Evolutionary conservation across 2,329 filamentous ascomycete species (phyloP), one percentile per base, ranked within the genome.

Genomic region (Fusarium armeniacum): DNA sequence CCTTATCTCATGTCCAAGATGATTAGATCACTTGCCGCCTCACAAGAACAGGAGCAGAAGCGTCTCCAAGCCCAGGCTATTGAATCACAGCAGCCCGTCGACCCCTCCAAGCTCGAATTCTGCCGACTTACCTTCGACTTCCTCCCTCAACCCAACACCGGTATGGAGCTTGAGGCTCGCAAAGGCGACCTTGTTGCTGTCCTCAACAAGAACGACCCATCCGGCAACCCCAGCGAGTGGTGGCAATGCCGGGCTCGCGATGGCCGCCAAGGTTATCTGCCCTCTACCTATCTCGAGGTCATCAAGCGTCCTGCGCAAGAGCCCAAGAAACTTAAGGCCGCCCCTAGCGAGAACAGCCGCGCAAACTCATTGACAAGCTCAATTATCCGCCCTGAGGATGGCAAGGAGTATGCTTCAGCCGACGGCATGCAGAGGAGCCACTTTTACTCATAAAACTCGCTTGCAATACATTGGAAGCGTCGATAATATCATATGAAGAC

Each of bases 1-100:
- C 96, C 96, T 8, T 99, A 97, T 79, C 86, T 99, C 50, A 98
- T 99, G 94, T 91, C 92, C 81, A 99, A 98, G 83, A 88, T 97
- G 73, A 98, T 99, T 78, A 90, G 90, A 76, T 87, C 93, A 2
- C 86, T 99, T 40, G 93, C 94, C 18, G 89, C 91, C 36, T 91
- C 90, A 7, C 93, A 96, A 76, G 93, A 98, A 81, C 92, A 95
- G 76, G 92, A 97, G 76, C 89, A 93, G 79, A 84, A 83, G 56
- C 83, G 85, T 62, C 83, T 85, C 50, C 81, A 84, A 65, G 77
- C 85, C 65, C 82, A 87, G 65, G 81, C 85, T 26, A 82, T 86
- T 5, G 82, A 87, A 35, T 78, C 81, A 68, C 82, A 81, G 46
- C 82, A 86, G 57, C 83, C 89, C 4, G 82, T 98, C 61, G 96